Evolutionary conservation across 2,329 filamentous ascomycete genomes (phyloP), one percentile per base, ranked within the genome.

Genomic region (Trichoderma gracile): DNA sequence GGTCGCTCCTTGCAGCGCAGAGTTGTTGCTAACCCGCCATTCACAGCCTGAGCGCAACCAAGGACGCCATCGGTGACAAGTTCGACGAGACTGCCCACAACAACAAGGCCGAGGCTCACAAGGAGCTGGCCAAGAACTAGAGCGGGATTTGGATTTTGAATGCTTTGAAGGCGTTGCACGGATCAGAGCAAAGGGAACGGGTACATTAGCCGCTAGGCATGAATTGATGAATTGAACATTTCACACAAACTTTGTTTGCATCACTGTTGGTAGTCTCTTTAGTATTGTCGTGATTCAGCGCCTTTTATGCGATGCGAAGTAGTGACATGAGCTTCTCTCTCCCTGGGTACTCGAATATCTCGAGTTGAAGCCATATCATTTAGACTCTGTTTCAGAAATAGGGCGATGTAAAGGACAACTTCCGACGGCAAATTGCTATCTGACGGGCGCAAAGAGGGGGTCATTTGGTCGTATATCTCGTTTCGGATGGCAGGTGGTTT

Each of bases 61-160:
- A 81, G 76, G 80, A 83, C 52, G 81, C 81, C 58, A 50, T 82
- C 9, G 73, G 77, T 25, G 81, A 84, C 76, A 82, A 83, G 78
- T 17, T 81, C 21, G 73, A 82, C 67, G 74, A 81, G 77, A 54
- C 67, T 27, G 64, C 66, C 58, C 79, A 81, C 71, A 73, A 79
- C 47, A 69, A 69, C 71, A 80, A 80, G 75, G 78, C 78, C 21
- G 74, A 78, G 3, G 78, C 73, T 60, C 76, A 80, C 75, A 80
- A 79, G 76, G 63, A 78, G 66, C 52, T 70, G 49, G 73, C 73
- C 55, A 73, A 76, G 70, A 63, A 71, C 14, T 65, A 63, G 52
- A 65, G 19, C 27, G 23, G 49, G n/a, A 57, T 43, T 27, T n/a
- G 54, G 27, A 21, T 23, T 27, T 27, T 38, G 17, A 27, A 49